Base-by-base conservation (phyloP, 106 monocot genomes). In the Dioscorea alata region DNA sequence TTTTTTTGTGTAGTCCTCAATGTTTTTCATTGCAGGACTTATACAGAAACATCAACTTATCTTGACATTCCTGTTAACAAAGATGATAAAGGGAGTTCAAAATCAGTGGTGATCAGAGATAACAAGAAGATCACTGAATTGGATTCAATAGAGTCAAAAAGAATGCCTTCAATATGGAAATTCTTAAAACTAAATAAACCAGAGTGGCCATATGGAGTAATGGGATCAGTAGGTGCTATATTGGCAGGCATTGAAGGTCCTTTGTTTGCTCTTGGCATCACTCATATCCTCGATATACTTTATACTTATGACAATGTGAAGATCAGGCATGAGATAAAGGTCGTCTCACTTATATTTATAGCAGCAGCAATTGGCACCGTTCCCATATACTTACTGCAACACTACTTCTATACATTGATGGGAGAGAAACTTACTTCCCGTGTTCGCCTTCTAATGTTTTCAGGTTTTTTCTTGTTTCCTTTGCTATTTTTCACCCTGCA, bases 341-440 rank as follows among this genome's bases (percentile, higher is more conserved):
- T 60, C 23, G 32, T 75, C 4, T 70, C 60, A 54, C 34, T 80
- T n/a, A 61, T 80, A 32, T 80, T 75, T 66, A 71, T 80, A 56
- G 80, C 71, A 67, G 75, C 80, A 56, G 80, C 71, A 24, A 31
- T 80, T 61, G 56, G 66, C 23, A 71, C 80, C 13, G 80, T 80
- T 33, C 70, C 66, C 14, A 23, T 71, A 28, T 80, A 80, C 67
- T 16, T 75, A n/a, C 16, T 75, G 53, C 80, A 80, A 31, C 75
- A 80, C 20, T 80, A 80, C 50, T 75, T 67, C 60, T 80, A 71
- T 35, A 71, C 71, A 35, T 15, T 80, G 51, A 80, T 80, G 80
- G 80, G 80, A 54, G 80, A 80, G 75, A 75, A 75, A 35, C 75
- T 80, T 25, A 80, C 80, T 6, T 57, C 65, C 17, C 73, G 73